Percentiles rank a stretch among this genome's conserved stretches.
These are phyloP conservation scores for Spizellomyces sp. DNA, from an alignment of 192 early-diverging fungal species.

Conservation along the genomic window DNA sequence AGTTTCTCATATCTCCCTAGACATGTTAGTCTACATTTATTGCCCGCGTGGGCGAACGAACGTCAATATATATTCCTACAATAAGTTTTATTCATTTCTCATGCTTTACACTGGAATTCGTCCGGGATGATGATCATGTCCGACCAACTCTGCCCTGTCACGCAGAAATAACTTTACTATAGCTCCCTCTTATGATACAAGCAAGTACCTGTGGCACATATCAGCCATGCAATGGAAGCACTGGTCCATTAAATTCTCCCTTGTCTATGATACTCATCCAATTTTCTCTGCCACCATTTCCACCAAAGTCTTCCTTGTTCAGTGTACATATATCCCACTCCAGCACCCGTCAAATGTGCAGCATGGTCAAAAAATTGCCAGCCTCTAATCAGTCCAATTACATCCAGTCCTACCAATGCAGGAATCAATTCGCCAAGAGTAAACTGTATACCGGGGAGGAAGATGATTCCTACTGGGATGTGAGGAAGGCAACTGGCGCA, in stretches of 20 bases:
- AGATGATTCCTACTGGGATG: constrained; percentile 32
- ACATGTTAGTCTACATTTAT: too few relatives aligned
- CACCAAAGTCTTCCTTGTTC: constrained; percentile 29
- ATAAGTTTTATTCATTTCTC: too few relatives aligned
- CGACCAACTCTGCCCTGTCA: too few relatives aligned
- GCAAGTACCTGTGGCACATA: background rate
- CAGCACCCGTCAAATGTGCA: constrained; percentile 44
- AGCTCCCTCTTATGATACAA: too few relatives aligned
- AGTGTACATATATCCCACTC: constrained; percentile 32
- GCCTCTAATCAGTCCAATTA: constrained; percentile 68
- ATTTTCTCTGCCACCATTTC: constrained; percentile 19
- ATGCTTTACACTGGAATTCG: too few relatives aligned
- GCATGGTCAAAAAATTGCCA: constrained; percentile 80
- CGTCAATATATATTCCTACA: too few relatives aligned
- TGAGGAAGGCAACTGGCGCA: constrained; percentile 24
- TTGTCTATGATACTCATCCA: constrained; percentile 25
- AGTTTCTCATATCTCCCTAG: background rate
- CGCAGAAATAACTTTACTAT: too few relatives aligned
- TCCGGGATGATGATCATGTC: too few relatives aligned
- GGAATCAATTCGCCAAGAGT: constrained; percentile 67
- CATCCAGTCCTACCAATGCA: constrained; percentile 69
- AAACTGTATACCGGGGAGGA: constrained; percentile 50
- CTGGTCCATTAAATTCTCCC: background rate
- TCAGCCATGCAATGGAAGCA: background rate
- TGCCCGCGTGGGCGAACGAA: too few relatives aligned